Evolutionary conservation across 805 yeast species (phyloP).

Genomic region (Komagataella ulmi): DNA sequence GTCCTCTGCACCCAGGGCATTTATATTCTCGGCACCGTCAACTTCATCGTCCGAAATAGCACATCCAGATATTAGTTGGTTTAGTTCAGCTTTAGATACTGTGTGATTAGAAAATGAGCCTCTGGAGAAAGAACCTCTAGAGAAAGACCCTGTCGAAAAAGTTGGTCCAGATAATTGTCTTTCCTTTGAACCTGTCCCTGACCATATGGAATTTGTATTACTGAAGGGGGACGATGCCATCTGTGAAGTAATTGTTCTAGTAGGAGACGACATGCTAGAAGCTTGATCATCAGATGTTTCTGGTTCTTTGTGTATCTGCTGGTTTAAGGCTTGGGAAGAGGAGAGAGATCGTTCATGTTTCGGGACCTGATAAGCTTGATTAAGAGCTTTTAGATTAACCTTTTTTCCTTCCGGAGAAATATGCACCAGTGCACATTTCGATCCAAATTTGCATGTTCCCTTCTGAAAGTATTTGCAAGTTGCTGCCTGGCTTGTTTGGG

Average conservation of each 20-base stretch:
- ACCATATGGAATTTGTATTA: conserved; percentile 11
- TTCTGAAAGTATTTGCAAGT: conserved; percentile 91
- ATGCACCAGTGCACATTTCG: conserved; percentile 90
- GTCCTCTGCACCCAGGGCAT: conserved; percentile 42
- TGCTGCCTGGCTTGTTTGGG: conserved; percentile 34
- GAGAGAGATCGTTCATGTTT: not conserved
- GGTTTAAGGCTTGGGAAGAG: conserved; percentile 1
- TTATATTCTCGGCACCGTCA: conserved; percentile 1
- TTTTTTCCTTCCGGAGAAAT: conserved; percentile 80
- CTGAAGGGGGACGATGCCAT: conserved; percentile 13
- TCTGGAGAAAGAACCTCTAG: conserved; percentile 1
- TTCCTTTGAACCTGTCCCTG: conserved; percentile 1
- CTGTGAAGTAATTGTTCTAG: not conserved
- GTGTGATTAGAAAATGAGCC: not conserved
- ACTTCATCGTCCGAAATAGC: conserved; percentile 9
- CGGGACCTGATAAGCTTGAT: conserved; percentile 13
- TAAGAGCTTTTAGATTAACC: conserved; percentile 38
- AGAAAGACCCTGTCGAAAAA: conserved; percentile 3
- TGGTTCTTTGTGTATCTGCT: conserved; percentile 4
- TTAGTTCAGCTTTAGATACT: not conserved
- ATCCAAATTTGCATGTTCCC: conserved; percentile 95
- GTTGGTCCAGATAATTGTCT: not conserved
- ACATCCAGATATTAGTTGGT: conserved; percentile 1
- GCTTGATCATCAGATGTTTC: conserved; percentile 5
- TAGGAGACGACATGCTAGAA: conserved; percentile 1